A percentile compares a stretch with the other conserved stretches of the same genome.
phyloP scores from a whole-genome alignment of 768 basidiomycete species.

The Tulasnella sp. region DNA sequence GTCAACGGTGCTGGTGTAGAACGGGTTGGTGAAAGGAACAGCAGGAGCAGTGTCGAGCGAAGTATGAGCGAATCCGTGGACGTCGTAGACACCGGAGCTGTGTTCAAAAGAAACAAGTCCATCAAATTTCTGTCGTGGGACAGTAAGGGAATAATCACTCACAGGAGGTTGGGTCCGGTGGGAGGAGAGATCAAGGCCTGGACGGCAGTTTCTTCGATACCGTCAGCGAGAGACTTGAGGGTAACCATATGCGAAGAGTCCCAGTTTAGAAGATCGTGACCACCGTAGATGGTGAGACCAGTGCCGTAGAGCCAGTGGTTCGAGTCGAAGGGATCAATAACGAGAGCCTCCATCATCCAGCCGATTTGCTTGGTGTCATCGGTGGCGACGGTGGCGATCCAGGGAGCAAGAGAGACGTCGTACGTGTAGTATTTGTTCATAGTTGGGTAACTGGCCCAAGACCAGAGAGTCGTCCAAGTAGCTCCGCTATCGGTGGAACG shows the following conservation, averaged over 20 bases:
- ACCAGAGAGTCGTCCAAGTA: conserved; percentile 65
- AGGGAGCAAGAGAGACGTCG: conserved; percentile 49
- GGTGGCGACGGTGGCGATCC: conserved; percentile 26
- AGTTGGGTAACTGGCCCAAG: conserved; percentile 54
- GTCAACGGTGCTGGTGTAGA: conserved; percentile 48
- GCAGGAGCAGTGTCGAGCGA: conserved; percentile 50
- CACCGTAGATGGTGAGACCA: conserved; percentile 63
- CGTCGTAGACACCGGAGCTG: conserved; percentile 13
- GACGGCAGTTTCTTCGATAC: conserved; percentile 66
- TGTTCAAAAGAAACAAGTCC: neutral
- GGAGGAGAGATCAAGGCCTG: conserved; percentile 64
- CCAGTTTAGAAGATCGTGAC: conserved; percentile 62
- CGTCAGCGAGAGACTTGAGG: conserved; percentile 62
- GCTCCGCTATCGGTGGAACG: conserved; percentile 61
- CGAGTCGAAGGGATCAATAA: conserved; percentile 68
- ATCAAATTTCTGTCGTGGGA: neutral
- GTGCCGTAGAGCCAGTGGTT: conserved; percentile 76
- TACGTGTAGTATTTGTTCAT: conserved; percentile 56
- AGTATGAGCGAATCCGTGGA: conserved; percentile 54
- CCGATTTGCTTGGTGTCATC: conserved; percentile 49
- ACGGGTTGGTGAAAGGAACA: conserved; percentile 50
- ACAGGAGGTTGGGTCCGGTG: conserved; percentile 59
- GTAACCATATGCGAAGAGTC: conserved; percentile 63
- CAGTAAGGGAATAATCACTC: conserved; percentile 48
- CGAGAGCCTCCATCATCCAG: conserved; percentile 71